These are phyloP conservation scores for Suillus plorans DNA, from an alignment of 768 basidiomycete species.

Conservation along the genomic window DNA sequence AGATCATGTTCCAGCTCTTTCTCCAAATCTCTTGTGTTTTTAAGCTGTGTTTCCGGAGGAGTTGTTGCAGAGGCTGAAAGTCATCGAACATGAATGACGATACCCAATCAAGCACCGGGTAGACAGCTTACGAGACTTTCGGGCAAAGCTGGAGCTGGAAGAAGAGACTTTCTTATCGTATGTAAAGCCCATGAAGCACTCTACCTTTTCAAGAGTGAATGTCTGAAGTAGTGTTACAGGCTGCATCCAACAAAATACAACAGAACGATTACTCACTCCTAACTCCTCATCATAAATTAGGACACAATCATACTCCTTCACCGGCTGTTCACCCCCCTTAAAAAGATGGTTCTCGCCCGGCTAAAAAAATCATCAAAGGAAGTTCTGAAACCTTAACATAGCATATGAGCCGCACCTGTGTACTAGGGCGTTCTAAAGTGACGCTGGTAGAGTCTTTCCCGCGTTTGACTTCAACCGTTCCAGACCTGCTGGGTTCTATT, in stretches of 20 bases:
- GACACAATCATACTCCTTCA: constrained; percentile 74
- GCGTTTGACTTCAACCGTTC: constrained; percentile 61
- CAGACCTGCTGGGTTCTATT: constrained; percentile 63
- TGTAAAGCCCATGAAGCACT: constrained; percentile 57
- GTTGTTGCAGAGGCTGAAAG: constrained; percentile 19
- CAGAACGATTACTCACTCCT: constrained; percentile 45
- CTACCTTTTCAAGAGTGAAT: constrained; percentile 75
- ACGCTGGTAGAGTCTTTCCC: constrained; percentile 52
- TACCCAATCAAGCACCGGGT: not conserved
- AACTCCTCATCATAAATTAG: constrained; percentile 78
- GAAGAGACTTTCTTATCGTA: constrained; percentile 47
- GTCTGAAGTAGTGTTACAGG: constrained; percentile 41
- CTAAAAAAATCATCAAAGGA: constrained; percentile 29
- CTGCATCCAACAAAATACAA: constrained; percentile 5
- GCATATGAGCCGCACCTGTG: constrained; percentile 48
- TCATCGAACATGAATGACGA: constrained; percentile 2
- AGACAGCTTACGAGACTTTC: constrained; percentile 24
- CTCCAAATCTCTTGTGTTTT: constrained; percentile 28
- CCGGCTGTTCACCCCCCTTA: constrained; percentile 53
- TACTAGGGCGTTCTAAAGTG: constrained; percentile 63
- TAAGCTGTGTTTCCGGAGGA: constrained; percentile 27
- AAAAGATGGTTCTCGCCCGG: constrained; percentile 55
- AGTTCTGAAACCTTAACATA: not conserved
- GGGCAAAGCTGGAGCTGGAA: constrained; percentile 18
- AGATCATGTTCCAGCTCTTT: constrained; percentile 29